Conservation (phyloP, 352 stramenopile genomes). For the Plasmopara viticola region DNA sequence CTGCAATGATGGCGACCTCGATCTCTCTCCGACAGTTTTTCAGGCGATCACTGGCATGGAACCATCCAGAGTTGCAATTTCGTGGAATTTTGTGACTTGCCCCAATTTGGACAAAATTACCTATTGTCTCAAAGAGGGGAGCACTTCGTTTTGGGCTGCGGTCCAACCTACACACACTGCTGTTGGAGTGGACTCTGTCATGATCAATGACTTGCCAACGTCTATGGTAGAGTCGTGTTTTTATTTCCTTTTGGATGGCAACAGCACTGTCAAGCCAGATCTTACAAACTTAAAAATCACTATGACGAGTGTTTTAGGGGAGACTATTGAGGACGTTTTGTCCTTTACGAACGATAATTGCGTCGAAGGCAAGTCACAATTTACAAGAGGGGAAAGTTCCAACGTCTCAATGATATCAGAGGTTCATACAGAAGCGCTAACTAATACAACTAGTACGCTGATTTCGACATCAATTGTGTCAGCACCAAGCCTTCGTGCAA, state of each 20-base stretch:
- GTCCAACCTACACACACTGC: conserved; percentile 29
- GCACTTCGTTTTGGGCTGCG: conserved; percentile 40
- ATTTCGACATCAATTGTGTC: too few species aligned
- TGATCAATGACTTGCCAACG: conserved; percentile 21
- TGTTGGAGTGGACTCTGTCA: conserved; percentile 13
- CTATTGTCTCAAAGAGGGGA: conserved; percentile 47
- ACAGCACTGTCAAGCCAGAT: conserved; percentile 13
- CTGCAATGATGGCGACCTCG: conserved; percentile 54
- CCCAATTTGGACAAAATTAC: conserved; percentile 39
- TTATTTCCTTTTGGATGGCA: conserved; percentile 49
- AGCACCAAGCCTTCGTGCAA: too few species aligned
- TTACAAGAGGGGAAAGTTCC: too few species aligned
- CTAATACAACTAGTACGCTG: too few species aligned
- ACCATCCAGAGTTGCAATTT: conserved; percentile 21
- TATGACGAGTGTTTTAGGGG: too few species aligned
- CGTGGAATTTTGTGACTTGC: conserved; percentile 50
- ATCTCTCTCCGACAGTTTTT: conserved; percentile 44
- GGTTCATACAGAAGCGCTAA: too few species aligned
- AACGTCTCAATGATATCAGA: too few species aligned
- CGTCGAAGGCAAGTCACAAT: too few species aligned
- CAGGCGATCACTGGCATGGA: conserved; percentile 28
- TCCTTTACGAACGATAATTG: too few species aligned
- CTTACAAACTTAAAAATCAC: too few species aligned
- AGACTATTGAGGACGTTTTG: too few species aligned
- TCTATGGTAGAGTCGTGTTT: conserved; percentile 61